Percentiles rank a stretch among this genome's conserved stretches.
phyloP scores from a whole-genome alignment of 2,329 filamentous ascomycete species.

The Pseudogymnoascus sp. region DNA sequence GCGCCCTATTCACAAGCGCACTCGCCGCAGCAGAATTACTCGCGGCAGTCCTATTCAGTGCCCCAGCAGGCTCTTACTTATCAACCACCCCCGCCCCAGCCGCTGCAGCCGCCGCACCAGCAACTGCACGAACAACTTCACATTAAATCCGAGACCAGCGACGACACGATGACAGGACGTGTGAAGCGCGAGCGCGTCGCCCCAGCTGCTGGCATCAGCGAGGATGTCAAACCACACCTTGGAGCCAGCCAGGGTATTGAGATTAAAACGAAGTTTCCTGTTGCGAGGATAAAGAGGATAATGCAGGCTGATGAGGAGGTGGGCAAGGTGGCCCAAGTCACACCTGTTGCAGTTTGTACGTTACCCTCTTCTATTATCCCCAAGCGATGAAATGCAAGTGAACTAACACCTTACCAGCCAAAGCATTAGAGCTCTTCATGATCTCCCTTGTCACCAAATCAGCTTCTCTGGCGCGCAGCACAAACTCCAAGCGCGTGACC shows the following conservation, averaged over 20 bases:
- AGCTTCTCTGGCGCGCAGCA: slow-evolving; percentile 71
- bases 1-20: not conserved
- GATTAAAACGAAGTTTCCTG: slow-evolving; percentile 92
- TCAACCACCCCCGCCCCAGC: not conserved
- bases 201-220: not conserved
- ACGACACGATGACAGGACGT: not conserved
- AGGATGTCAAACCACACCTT: slow-evolving; percentile 16
- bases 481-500: slow-evolving; percentile 81
- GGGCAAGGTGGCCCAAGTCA: slow-evolving; percentile 95
- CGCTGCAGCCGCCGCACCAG: not conserved
- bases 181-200: not conserved
- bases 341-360: slow-evolving; percentile 80
- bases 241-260: slow-evolving; percentile 51
- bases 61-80: slow-evolving; percentile 5
- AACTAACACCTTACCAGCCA: slow-evolving; percentile 36
- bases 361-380: slow-evolving; percentile 20
- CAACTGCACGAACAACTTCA: not conserved
- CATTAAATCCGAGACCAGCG: not conserved
- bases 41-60: not conserved
- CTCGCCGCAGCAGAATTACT: not conserved
- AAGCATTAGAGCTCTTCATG: slow-evolving; percentile 97
- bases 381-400: not conserved
- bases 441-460: slow-evolving; percentile 85
- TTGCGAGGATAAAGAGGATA: slow-evolving; percentile 94
- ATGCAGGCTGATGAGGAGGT: slow-evolving; percentile 99